A percentile compares a stretch with the other conserved stretches of the same genome.
Conservation (phyloP, 2,329 filamentous ascomycete genomes). For the Camillea tinctor region DNA sequence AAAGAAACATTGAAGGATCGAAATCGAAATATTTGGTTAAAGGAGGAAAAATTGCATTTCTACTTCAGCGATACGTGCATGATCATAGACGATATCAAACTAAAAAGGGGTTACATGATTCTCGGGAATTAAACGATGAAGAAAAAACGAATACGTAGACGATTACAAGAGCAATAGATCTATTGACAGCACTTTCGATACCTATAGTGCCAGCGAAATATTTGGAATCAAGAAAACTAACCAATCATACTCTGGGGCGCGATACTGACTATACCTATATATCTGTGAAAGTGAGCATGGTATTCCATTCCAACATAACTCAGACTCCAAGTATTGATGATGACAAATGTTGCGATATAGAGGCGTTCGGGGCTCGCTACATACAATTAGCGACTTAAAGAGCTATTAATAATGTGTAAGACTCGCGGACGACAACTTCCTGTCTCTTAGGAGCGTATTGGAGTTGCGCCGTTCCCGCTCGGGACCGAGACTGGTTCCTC, state of each 20-base stretch:
- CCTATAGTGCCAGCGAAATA: not conserved
- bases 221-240: not conserved
- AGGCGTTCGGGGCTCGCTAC: too few species aligned
- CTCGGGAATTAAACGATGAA: not conserved
- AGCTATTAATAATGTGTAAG: not conserved
- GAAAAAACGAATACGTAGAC: not conserved
- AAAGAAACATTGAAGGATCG: conserved; percentile 1
- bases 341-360: not conserved
- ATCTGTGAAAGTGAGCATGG: not conserved
- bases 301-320: not conserved
- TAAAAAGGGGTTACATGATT: not conserved
- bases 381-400: too few species aligned
- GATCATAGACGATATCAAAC: not conserved
- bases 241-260: not conserved
- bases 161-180: too few species aligned
- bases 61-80: not conserved
- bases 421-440: too few species aligned
- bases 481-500: too few species aligned
- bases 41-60: not conserved
- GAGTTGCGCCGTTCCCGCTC: too few species aligned
- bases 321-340: not conserved
- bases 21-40: not conserved
- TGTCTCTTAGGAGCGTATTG: too few species aligned
- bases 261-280: not conserved
- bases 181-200: too few species aligned